Evolutionary conservation across 805 yeast species (phyloP), one percentile per base, ranked within the genome.

Genomic region (Blastobotrys terrestris): DNA sequence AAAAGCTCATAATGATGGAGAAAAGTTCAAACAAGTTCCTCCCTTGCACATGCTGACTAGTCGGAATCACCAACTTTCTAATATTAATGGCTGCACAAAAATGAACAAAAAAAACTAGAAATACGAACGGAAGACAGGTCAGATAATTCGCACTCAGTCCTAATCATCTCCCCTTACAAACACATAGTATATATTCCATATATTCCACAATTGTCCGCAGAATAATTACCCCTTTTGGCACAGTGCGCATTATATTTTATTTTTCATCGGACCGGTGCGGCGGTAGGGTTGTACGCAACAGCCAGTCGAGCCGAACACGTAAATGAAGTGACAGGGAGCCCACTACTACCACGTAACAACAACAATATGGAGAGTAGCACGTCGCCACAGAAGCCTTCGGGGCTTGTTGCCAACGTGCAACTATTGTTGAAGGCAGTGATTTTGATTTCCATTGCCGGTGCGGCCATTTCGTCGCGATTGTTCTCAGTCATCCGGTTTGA

Each of bases 401-500:
- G 35, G 35, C 56, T 14, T 53, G 50, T 57, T 43, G 63, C 53
- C 50, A 60, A 56, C 31, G 48, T 58, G 26, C 59, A 55, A 52
- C 57, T 65, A 53, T 63, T 85, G 47, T 72, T 91, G 58, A 80
- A 81, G 63, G 78, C 81, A 50, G 71, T 79, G 50, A 88, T 89
- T 57, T 83, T 91, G 65, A 69, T 85, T 48, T 77, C 87, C 44
- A 81, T 92, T 53, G 88, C 95, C 21, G 91, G 89, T 31, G 98
- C 98, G 2, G 95, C 97, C 21, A 78, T 94, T 49, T 83, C 96
- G 49, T 84, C 95, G 56, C 82, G 99, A 64, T 77, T 94, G 64
- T 94, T 94, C 70, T 87, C 97, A n/a, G 98, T 94, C 58, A 87
- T 95, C 55, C 79, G 97, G 58, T 94, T 90, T 67, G 99, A 94